A percentile compares a stretch with the other conserved stretches of the same genome.
Conservation (phyloP, 2,329 filamentous ascomycete genomes). For the Nemania serpens region DNA sequence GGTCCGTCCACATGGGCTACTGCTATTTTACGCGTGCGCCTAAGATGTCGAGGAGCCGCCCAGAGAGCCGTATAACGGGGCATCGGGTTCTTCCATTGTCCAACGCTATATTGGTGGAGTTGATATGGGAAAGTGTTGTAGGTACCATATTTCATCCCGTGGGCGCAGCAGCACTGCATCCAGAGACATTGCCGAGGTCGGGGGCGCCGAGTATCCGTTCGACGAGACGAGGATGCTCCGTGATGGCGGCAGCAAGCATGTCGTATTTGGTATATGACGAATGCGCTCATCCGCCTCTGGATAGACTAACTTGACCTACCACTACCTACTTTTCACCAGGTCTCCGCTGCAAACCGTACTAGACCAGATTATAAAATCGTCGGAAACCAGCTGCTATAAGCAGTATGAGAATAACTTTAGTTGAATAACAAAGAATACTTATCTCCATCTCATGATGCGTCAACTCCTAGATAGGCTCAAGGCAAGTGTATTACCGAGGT, state of each 20-base stretch:
- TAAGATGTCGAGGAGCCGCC: background rate
- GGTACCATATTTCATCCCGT: background rate
- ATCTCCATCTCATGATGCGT: slow-evolving; percentile 19
- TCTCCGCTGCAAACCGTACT: too few relatives aligned
- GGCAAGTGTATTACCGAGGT: background rate
- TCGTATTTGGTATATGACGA: background rate
- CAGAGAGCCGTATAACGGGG: background rate
- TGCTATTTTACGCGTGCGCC: too few relatives aligned
- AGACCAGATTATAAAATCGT: background rate
- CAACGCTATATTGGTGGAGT: background rate
- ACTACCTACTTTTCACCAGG: too few relatives aligned
- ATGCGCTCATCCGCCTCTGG: background rate
- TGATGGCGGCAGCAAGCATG: background rate
- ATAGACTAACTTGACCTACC: background rate
- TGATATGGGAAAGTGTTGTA: background rate
- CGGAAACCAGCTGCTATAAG: background rate
- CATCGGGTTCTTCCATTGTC: slow-evolving; percentile 4
- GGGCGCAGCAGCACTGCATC: slow-evolving; percentile 10
- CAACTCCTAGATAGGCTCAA: background rate
- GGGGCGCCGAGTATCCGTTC: background rate
- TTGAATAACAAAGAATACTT: background rate
- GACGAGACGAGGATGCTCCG: background rate
- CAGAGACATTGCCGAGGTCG: slow-evolving; percentile 2
- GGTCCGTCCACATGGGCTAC: background rate
- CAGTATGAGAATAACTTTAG: background rate